A percentile compares a stretch with the other conserved stretches of the same genome.
phyloP scores from a whole-genome alignment of 2,329 filamentous ascomycete species.

The Aspergillus sp. region DNA sequence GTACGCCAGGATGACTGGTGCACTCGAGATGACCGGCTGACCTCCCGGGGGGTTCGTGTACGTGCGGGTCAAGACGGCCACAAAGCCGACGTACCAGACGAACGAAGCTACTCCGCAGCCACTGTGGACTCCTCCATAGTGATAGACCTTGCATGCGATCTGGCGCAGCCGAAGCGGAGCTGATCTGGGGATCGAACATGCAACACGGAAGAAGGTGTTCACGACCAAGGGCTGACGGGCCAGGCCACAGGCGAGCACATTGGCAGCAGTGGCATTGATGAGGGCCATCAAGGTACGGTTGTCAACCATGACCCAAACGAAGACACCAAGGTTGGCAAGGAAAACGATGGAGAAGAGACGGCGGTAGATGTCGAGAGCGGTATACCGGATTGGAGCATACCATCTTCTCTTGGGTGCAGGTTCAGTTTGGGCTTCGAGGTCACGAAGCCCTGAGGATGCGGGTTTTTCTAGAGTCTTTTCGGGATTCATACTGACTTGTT shows the following conservation, averaged over 20 bases:
- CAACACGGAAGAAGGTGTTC: constrained; percentile 44
- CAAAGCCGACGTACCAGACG: constrained; percentile 41
- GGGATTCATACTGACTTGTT: neutral
- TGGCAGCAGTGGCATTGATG: constrained; percentile 40
- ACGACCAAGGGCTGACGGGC: constrained; percentile 50
- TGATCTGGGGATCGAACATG: constrained; percentile 39
- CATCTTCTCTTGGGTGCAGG: constrained; percentile 15
- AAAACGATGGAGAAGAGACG: constrained; percentile 39
- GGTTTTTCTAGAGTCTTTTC: neutral
- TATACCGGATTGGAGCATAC: constrained; percentile 29
- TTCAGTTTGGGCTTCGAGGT: constrained; percentile 24
- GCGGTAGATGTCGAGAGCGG: constrained; percentile 35
- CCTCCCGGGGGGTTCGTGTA: constrained; percentile 21
- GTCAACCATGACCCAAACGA: constrained; percentile 30
- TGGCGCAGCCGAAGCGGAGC: constrained; percentile 42
- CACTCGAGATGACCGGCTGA: constrained; percentile 17
- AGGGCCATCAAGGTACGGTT: constrained; percentile 31
- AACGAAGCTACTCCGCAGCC: constrained; percentile 45
- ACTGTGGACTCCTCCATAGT: constrained; percentile 50
- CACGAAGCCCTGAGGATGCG: constrained; percentile 7
- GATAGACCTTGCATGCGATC: constrained; percentile 45
- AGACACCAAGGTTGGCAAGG: constrained; percentile 30
- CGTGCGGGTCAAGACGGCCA: constrained; percentile 28
- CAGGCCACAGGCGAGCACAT: constrained; percentile 42
- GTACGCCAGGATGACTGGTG: constrained; percentile 51